A percentile compares a stretch with the other conserved stretches of the same genome.
phyloP scores from a whole-genome alignment of 495 filamentous ascomycete genomes.

The Talaromyces borbonicus region DNA sequence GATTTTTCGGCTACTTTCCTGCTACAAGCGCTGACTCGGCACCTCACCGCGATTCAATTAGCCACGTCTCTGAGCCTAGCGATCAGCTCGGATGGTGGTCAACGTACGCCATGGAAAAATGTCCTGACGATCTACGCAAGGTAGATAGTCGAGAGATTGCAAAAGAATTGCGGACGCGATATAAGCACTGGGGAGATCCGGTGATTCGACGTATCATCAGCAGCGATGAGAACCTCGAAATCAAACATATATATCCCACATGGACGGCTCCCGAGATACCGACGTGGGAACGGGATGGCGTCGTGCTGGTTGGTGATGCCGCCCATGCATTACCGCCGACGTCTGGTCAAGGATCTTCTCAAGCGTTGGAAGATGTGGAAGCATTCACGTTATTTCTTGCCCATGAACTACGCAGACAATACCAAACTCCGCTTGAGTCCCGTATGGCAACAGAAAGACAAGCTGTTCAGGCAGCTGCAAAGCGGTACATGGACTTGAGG shows the following conservation, averaged over 20 bases:
- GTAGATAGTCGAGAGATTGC: conserved; percentile 31
- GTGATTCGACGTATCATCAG: conserved; percentile 36
- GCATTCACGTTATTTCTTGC: conserved; percentile 26
- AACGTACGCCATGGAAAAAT: conserved; percentile 30
- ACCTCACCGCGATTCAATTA: conserved; percentile 17
- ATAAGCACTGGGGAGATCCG: conserved; percentile 40
- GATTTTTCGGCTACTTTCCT: conserved; percentile 49
- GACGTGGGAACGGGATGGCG: conserved; percentile 32
- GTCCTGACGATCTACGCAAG: conserved; percentile 22
- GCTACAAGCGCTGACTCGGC: conserved; percentile 14
- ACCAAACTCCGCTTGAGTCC: neutral
- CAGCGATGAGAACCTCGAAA: conserved; percentile 16
- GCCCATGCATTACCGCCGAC: conserved; percentile 40
- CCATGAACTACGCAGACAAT: conserved; percentile 14
- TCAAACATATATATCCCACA: conserved; percentile 43
- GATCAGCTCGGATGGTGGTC: conserved; percentile 39
- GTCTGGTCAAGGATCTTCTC: conserved; percentile 37
- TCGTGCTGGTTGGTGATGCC: conserved; percentile 34
- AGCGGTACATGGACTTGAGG: conserved; percentile 20
- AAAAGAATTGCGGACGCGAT: conserved; percentile 32
- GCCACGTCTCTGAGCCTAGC: conserved; percentile 23
- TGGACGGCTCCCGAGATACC: conserved; percentile 42
- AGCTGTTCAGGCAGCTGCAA: conserved; percentile 18
- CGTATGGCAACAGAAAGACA: conserved; percentile 6
- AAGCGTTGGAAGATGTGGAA: conserved; percentile 38